Base-by-base conservation (phyloP, 2,329 filamentous ascomycete species). In the Bipolaris gigantea region DNA sequence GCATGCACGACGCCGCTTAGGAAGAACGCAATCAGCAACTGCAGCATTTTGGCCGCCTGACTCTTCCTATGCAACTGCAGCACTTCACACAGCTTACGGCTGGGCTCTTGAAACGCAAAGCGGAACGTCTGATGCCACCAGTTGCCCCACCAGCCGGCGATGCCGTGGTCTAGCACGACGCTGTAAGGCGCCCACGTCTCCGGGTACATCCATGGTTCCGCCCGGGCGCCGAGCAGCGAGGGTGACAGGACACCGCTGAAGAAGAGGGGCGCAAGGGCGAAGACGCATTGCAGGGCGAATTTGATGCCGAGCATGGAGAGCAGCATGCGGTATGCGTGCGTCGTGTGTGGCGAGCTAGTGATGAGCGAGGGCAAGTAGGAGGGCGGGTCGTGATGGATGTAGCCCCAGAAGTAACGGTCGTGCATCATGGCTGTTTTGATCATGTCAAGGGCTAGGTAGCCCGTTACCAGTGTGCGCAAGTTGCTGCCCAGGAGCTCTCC, bases 111-210 rank as follows among this genome's bases (percentile, higher is more conserved):
- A 67, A 93, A 92, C 2, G 84, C 85, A 50, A 85, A 82, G 0
- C 92, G 88, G 76, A 96, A 95, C 2, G 88, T 87, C 74, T 97
- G 92, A 73, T 97, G 93, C 93, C 93, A 97, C 81, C 86, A 93
- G 19, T 79, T 80, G 40, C 89, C 87, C 93, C 93, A 97, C 75
- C 88, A 89, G 0, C 92, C 92, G 0, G 83, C 81, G 2, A 97
- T 78, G 0, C 93, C 92, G 54, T 84, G 79, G 57, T 91, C 84
- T 10, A 87, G 74, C 2, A 92, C 79, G 23, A 79, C 74, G 0
- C 65, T 35, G 58, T 81, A 80, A 2, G 76, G 68, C 0, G 85
- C 85, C 74, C 82, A 88, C 11, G 75, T 73, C n/a, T 81, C 77
- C 0, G 83, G 78, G 64, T 88, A 88, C 57, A 86, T 77, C 83